Evolutionary conservation across 1,284 basidiomycete genomes (phyloP), one percentile per base, ranked within the genome.

Genomic region (Neonothopanus nambi): DNA sequence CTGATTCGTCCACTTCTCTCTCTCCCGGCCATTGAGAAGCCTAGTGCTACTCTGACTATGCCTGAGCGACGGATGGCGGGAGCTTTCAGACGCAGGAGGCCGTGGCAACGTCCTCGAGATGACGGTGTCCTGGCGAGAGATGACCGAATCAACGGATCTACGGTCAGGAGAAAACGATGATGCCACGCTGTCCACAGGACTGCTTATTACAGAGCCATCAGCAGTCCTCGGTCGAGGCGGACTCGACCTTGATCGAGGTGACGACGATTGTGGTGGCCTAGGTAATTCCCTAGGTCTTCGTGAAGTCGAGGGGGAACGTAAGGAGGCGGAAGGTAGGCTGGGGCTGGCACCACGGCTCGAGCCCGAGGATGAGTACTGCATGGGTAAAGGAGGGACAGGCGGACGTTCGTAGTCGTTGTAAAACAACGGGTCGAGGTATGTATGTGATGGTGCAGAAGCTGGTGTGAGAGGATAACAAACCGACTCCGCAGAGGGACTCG

Each of bases 401-500:
- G 70, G 70, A 11, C 65, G 54, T 24, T 61, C 52, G 17, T 65
- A 52, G 13, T 63, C 61, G 39, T 59, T 61, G 54, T 74, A 74
- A 55, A 70, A 77, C 2, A 69, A 67, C 11, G 75, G 72, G 55
- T 76, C 73, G 46, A 73, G 58, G 51, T 74, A 73, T 1, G 61
- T 67, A 57, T 74, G 74, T 15, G 72, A 67, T 23, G 74, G 71
- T 5, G 70, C 67, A 7, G 65, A 61, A 3, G 66, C 52, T 20
- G 59, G 63, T 4, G 64, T 61, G 4, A 63, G 58, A 2, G 69
- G 69, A 53, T 68, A 73, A 52, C 66, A 65, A 12, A 70, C 59
- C 3, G 75, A 75, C 52, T 76, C 75, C 8, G 70, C 61, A 6
- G 71, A 69, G 21, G 74, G 73, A 52, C 70, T 77, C 0, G 65